Base-by-base conservation (phyloP, 2,329 filamentous ascomycete genomes). In the Elsinoe australis region DNA sequence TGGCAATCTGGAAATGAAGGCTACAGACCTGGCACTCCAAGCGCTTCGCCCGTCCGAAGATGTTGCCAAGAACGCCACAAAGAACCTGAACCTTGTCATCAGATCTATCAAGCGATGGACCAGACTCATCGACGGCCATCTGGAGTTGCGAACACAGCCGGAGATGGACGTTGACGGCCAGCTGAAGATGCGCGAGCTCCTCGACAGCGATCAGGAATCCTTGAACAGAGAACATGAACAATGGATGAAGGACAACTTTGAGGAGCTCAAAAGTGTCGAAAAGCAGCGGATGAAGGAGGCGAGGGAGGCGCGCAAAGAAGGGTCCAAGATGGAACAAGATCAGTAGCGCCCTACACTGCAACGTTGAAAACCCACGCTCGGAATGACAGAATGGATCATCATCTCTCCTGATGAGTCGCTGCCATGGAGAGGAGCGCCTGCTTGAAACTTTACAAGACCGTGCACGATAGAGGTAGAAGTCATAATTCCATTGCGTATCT, bases 51-150 rank as follows among this genome's bases (percentile, higher is more conserved):
- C 55, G 3, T 38, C 31, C 3, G 35, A 31, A 7, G 35, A 55
- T 21, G 56, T 51, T 17, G 51, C 52, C 8, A 49, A 47, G 34
- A 51, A 51, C 5, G 54, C 21, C 53, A 28, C 24, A n/a, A 52
- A 52, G 31, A 54, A 55, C 12, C 49, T 59, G 2, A 51, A 54
- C 29, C 33, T 52, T 17, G 47, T 62, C 14, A 45, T 62, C 10
- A 46, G 58, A n/a, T 59, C 56, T 1, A 53, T 65, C 15, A 55
- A 56, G 15, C 51, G 59, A 12, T 58, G 56, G 51, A 51, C 59
- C 9, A 53, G 34, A 1, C 51, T 61, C 17, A 17, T 41, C 5
- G 22, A 53, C 22, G 52, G 49, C 1, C 17, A 44, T 26, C 47
- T 55, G 4, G 32, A 32, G 5, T 35, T 62, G 5, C 29, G 51